A percentile compares a stretch with the other conserved stretches of the same genome.
These are phyloP conservation scores for Aspergillus neoniger DNA, from an alignment of 2,329 filamentous ascomycete genomes.

Conservation along the genomic window DNA sequence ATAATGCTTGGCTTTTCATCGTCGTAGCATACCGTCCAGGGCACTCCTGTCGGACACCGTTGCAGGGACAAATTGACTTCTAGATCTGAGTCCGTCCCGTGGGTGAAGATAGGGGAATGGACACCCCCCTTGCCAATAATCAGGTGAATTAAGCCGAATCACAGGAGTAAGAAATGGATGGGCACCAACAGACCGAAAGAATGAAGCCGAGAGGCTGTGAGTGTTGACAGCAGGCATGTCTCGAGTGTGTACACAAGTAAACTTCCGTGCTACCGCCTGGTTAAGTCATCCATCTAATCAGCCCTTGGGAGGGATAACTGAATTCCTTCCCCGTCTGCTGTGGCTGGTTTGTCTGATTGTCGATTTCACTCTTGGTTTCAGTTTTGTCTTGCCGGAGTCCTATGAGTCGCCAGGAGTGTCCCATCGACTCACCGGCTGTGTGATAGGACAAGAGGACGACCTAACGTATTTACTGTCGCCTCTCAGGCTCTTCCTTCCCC, in stretches of 20 bases:
- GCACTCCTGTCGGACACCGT: background rate
- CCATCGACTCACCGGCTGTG: background rate
- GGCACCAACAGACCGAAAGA: conserved; percentile 10
- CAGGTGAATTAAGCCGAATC: conserved; percentile 7
- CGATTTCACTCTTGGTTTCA: background rate
- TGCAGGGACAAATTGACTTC: background rate
- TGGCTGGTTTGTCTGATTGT: background rate
- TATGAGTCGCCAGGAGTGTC: background rate
- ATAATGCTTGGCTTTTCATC: background rate
- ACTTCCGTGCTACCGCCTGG: conserved; percentile 10
- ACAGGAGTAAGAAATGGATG: conserved; percentile 3
- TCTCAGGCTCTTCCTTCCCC: background rate
- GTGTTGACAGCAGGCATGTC: conserved; percentile 10
- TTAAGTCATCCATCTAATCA: background rate
- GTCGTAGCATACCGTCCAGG: background rate
- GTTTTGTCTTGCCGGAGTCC: background rate
- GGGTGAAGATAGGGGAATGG: background rate
- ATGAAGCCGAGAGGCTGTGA: conserved; percentile 12
- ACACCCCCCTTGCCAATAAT: conserved; percentile 7
- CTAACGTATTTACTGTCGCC: background rate
- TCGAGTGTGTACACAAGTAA: conserved; percentile 9
- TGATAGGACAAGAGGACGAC: background rate
- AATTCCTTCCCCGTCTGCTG: background rate
- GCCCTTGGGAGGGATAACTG: background rate
- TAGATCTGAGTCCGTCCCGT: background rate